Evolutionary conservation across 1,284 basidiomycete genomes (phyloP).

Genomic region (Thecaphora frezii): DNA sequence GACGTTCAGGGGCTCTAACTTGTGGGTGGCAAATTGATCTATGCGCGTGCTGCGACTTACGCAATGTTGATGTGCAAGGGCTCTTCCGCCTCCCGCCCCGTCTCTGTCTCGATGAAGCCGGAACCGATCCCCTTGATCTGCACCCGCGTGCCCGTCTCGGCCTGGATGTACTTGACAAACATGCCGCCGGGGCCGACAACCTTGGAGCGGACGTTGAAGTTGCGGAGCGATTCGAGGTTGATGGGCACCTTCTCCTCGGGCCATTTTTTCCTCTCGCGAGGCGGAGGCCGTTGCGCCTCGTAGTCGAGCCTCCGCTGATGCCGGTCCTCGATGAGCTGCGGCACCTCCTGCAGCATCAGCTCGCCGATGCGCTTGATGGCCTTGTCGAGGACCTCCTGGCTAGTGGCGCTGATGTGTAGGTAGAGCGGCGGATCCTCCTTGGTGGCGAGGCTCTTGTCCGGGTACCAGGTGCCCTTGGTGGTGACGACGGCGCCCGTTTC

Average conservation of each 20-base stretch:
- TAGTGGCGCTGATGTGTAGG: constrained; percentile 84
- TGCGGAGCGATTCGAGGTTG: constrained; percentile 82
- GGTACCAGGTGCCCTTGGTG: constrained; percentile 72
- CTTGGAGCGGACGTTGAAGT: constrained; percentile 96
- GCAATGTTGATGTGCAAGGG: constrained; percentile 70
- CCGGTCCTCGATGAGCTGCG: constrained; percentile 51
- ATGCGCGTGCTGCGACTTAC: not conserved
- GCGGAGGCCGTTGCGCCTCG: constrained; percentile 37
- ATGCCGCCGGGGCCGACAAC: constrained; percentile 86
- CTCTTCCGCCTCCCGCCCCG: constrained; percentile 83
- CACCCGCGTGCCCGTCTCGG: constrained; percentile 92
- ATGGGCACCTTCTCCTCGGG: constrained; percentile 65
- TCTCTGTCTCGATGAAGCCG: constrained; percentile 92
- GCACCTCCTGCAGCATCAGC: constrained; percentile 74
- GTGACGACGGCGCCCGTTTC: constrained; percentile 54
- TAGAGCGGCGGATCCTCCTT: constrained; percentile 70
- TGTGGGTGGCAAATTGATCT: constrained; percentile 1
- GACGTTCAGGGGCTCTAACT: too few species aligned
- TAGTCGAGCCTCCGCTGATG: constrained; percentile 39
- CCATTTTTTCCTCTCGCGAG: constrained; percentile 38
- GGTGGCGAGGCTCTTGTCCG: constrained; percentile 60
- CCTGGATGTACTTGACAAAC: constrained; percentile 98
- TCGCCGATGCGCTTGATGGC: constrained; percentile 84
- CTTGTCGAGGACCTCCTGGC: constrained; percentile 72
- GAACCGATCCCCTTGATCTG: constrained; percentile 96